Evolutionary conservation across 2,329 filamentous ascomycete genomes (phyloP).

Genomic region (Trichoderma citrinoviride): DNA sequence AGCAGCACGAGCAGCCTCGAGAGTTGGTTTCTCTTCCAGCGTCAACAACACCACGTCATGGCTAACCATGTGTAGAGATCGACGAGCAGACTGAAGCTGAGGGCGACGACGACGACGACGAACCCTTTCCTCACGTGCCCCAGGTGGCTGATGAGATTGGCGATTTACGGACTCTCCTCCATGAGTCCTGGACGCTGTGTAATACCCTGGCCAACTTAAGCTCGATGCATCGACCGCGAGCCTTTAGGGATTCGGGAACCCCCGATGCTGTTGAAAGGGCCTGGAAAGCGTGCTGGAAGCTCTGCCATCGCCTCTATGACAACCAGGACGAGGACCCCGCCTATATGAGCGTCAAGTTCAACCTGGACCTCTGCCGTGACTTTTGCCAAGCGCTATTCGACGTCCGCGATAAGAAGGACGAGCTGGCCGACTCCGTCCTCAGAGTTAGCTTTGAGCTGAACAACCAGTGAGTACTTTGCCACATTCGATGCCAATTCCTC

Average conservation of each 20-base stretch:
- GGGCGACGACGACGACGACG: slow-evolving; percentile 53
- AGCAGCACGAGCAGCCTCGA: slow-evolving; percentile 74
- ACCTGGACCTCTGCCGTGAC: slow-evolving; percentile 82
- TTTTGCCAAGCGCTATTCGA: slow-evolving; percentile 93
- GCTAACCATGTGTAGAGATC: slow-evolving; percentile 47
- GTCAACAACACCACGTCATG: background rate
- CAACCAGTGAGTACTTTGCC: slow-evolving; percentile 64
- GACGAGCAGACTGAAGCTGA: slow-evolving; percentile 53
- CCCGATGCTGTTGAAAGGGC: slow-evolving; percentile 80
- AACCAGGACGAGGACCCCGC: slow-evolving; percentile 70
- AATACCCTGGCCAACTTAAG: slow-evolving; percentile 85
- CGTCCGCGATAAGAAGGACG: slow-evolving; percentile 72
- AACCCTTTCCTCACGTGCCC: slow-evolving; percentile 29
- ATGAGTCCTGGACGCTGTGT: slow-evolving; percentile 91
- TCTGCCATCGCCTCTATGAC: slow-evolving; percentile 86
- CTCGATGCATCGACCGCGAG: slow-evolving; percentile 75
- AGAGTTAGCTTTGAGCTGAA: slow-evolving; percentile 93
- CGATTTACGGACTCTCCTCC: slow-evolving; percentile 71
- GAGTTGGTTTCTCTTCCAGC: slow-evolving; percentile 49
- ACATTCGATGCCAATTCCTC: background rate
- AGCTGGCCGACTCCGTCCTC: slow-evolving; percentile 78
- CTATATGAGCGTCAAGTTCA: slow-evolving; percentile 65
- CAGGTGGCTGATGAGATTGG: slow-evolving; percentile 53
- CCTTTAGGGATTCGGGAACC: slow-evolving; percentile 71
- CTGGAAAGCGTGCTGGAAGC: slow-evolving; percentile 90